A percentile compares a stretch with the other conserved stretches of the same genome.
These are phyloP conservation scores for Picea mariana DNA, from an alignment of 83 land plant genomes.

Conservation along the genomic window DNA sequence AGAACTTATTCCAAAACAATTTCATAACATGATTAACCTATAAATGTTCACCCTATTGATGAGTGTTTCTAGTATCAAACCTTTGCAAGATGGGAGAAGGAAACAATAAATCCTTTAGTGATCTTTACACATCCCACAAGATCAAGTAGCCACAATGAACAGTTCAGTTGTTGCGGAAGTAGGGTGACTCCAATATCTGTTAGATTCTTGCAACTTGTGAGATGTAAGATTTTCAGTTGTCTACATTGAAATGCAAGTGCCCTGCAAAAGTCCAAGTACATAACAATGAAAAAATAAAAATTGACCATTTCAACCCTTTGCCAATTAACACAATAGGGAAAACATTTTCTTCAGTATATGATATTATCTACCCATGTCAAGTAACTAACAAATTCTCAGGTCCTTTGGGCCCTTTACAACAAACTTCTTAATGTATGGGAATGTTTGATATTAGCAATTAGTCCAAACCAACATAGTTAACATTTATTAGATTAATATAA, in stretches of 20 bases:
- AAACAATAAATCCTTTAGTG: background rate
- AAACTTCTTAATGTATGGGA: too few species aligned
- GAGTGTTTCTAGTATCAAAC: constrained; percentile 9
- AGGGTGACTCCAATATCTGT: constrained; percentile 12
- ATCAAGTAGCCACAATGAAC: background rate
- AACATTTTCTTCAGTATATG: background rate
- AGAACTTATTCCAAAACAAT: background rate
- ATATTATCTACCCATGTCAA: too few species aligned
- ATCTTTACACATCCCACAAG: background rate
- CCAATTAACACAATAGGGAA: background rate
- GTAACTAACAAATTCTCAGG: too few species aligned
- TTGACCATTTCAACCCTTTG: background rate
- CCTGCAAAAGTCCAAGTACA: constrained; percentile 1
- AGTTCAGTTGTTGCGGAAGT: background rate
- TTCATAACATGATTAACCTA: background rate
- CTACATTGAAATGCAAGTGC: constrained; percentile 13
- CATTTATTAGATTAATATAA: too few species aligned
- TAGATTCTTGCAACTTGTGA: background rate
- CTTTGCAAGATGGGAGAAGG: background rate
- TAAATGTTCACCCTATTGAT: background rate
- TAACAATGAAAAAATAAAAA: background rate
- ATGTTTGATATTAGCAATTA: too few species aligned
- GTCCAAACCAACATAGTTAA: too few species aligned
- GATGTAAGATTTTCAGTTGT: constrained; percentile 10
- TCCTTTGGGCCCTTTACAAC: too few species aligned